Evolutionary conservation across 2,329 filamentous ascomycete species (phyloP), one percentile per base, ranked within the genome.

Genomic region (Pezicula neosporulosa): DNA sequence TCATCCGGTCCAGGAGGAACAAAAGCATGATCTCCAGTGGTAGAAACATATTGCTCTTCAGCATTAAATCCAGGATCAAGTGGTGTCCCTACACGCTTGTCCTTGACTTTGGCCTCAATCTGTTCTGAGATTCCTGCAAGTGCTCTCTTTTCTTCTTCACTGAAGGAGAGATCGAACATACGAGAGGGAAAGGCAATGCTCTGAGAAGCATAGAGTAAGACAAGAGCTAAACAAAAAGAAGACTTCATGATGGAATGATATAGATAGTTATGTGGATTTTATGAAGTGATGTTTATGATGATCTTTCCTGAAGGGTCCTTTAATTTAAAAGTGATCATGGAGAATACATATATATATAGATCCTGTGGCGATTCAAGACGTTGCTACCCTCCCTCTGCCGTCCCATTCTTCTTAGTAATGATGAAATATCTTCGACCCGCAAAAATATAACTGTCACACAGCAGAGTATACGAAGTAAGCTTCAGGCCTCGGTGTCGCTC

Each of bases 31-130:
- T 19, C 19, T 3, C 58, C 60, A 4, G 37, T 50, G 15, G 45
- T 62, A 7, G 56, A 57, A 15, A 61, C 56, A 47, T 58, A 61
- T 50, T 63, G 58, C n/a, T 56, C 33, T 4, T 47, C 28, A 28
- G 59, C 56, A 42, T 46, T 35, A 30, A 60, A 63, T 24, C 48
- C 48, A 15, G 56, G 52, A 4, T 44, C 47, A 21, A 37, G 15
- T 19, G 52, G 48, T 33, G 33, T 44, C n/a, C 45, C 28, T 3
- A 27, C 30, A 24, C 46, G 48, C 42, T 48, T 48, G n/a, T 51
- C 39, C 24, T 58, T 49, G 4, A 49, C 44, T 10, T 36, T 45
- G 10, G 49, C 52, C 47, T 57, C 55, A 16, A 59, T 56, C 3
- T 46, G n/a, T 8, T 54, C 50, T 15, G 56, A 50, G 10, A 57